Percentiles rank a stretch among this genome's conserved stretches.
Evolutionary conservation across 2,329 filamentous ascomycete genomes (phyloP).

Genomic region (Colletotrichum shisoi): DNA sequence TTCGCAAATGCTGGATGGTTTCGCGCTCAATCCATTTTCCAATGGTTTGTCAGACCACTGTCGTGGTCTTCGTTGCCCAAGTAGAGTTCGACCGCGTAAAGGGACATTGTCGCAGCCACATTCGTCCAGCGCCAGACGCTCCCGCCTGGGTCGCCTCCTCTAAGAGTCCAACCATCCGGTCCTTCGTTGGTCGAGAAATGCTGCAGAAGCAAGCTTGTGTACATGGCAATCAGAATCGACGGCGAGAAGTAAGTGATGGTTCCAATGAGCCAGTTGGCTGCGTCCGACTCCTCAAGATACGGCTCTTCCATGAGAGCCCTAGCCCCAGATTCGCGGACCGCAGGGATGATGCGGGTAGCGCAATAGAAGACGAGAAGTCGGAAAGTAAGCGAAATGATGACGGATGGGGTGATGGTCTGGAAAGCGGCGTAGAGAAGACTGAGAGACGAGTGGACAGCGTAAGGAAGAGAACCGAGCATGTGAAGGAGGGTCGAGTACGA

Average conservation of each 20-base stretch:
- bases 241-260: conserved; percentile 94
- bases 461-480: conserved; percentile 81
- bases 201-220: conserved; percentile 93
- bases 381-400: conserved; percentile 93
- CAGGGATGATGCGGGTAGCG: conserved; percentile 93
- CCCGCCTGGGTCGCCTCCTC: conserved; percentile 81
- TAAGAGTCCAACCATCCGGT: conserved; percentile 80
- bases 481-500: conserved; percentile 93
- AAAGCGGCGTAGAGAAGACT: conserved; percentile 90
- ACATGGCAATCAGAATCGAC: conserved; percentile 92
- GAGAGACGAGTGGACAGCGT: conserved; percentile 81
- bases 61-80: conserved; percentile 85
- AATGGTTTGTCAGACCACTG: conserved; percentile 76
- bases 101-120: conserved; percentile 82
- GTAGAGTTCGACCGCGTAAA: conserved; percentile 91
- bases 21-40: conserved; percentile 82
- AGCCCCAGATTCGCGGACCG: conserved; percentile 85
- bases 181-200: conserved; percentile 85
- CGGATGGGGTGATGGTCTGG: conserved; percentile 92
- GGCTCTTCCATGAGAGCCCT: conserved; percentile 84
- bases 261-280: conserved; percentile 79
- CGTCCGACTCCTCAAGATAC: conserved; percentile 83
- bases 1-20: neutral
- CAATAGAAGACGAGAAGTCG: conserved; percentile 95
- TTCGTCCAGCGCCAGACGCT: conserved; percentile 96